phyloP scores from a whole-genome alignment of 768 basidiomycete species.

The Pleurotus sapidus region DNA sequence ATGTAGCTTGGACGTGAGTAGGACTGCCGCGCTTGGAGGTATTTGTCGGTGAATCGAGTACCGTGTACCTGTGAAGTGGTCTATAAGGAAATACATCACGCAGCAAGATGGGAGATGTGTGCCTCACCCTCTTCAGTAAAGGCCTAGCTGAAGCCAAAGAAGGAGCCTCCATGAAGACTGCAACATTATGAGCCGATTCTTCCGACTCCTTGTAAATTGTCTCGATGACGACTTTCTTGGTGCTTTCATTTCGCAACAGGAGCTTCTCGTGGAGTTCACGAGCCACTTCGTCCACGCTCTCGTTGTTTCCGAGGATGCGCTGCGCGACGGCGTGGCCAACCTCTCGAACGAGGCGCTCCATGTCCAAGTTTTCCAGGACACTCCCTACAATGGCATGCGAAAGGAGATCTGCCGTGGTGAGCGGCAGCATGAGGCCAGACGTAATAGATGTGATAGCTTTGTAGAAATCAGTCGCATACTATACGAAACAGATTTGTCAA shows the following conservation, averaged over 20 bases:
- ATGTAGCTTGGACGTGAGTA: conserved; percentile 52
- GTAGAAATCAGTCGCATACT: conserved; percentile 95
- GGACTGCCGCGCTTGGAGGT: conserved; percentile 70
- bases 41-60: conserved; percentile 97
- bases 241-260: conserved; percentile 89
- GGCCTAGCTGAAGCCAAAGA: conserved; percentile 73
- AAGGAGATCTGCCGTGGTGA: conserved; percentile 92
- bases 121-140: conserved; percentile 70
- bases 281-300: conserved; percentile 96
- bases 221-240: conserved; percentile 94
- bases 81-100: neutral
- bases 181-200: conserved; percentile 87
- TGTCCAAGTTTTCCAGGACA: conserved; percentile 96
- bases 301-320: conserved; percentile 88
- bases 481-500: conserved; percentile 8
- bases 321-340: conserved; percentile 93
- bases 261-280: conserved; percentile 91
- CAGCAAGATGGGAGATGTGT: neutral
- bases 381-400: conserved; percentile 96
- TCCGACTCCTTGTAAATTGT: conserved; percentile 93
- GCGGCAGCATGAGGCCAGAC: conserved; percentile 92
- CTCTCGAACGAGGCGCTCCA: conserved; percentile 94
- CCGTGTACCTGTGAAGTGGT: conserved; percentile 71
- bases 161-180: conserved; percentile 74
- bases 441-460: conserved; percentile 91